Base-by-base conservation (phyloP, 768 basidiomycete genomes). In the Tricholoma hemisulphureum region DNA sequence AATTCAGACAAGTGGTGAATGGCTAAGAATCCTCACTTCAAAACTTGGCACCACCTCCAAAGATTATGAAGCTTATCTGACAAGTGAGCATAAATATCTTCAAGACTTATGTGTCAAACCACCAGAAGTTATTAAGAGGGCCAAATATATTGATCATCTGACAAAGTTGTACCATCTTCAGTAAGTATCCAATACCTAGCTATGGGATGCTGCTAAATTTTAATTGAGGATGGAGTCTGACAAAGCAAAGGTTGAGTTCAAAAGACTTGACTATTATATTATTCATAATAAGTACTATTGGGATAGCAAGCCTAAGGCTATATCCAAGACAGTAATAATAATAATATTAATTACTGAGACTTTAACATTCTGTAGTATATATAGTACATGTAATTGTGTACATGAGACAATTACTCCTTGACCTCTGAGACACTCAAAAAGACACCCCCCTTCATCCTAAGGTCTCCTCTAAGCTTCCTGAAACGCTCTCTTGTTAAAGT, bases 121-220 rank as follows among this genome's bases (percentile, higher is more conserved):
- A 6, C 59, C 65, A 3, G 60, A 62, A 13, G 71, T 74, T 50
- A 16, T 71, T 3, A 65, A 67, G 55, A 62, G 63, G 6, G 62
- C 72, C 16, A 65, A 65, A 3, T 75, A 76, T 59, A 70, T 72
- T 2, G 71, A 72, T 59, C 61, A 67, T 4, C 62, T 75, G 2
- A 54, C 71, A 32, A 49, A 63, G 37, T 45, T 64, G 16, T 49
- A 51, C 34, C 53, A 18, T 31, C 41, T 57, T 20, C 48, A 62
- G 65, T 66, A 34, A 59, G 58, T 35, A 35, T 35, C 14, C 58
- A 11, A 1, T 39, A 20, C 18, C 4, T 39, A n/a, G 16, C 9
- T 39, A 18, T 14, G 37, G 16, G 4, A 39, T 18, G 18, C 20
- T 7, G 6, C 37, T 24, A 13, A 45, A 24, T 45, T 45, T 13